Evolutionary conservation across 139 green algal species (phyloP).

Genomic region (Chlamydomonas incerta): DNA sequence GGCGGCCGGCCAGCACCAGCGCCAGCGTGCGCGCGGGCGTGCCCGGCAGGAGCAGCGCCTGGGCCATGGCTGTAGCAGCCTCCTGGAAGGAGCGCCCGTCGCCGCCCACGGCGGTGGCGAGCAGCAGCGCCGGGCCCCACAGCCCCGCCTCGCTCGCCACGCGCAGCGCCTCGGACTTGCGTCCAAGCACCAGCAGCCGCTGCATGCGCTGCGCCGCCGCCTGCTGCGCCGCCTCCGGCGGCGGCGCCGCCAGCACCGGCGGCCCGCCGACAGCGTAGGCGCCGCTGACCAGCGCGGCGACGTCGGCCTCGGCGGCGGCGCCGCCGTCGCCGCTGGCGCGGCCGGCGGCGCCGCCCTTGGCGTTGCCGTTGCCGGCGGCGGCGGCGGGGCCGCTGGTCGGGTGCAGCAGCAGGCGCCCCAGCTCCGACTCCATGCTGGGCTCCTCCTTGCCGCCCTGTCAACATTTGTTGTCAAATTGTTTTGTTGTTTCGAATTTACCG

Average conservation of each 20-base stretch:
- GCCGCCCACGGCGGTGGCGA: constrained; percentile 56
- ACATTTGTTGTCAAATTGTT: too few relatives aligned
- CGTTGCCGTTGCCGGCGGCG: background rate
- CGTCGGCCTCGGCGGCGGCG: background rate
- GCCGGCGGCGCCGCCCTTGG: background rate
- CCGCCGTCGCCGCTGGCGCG: background rate
- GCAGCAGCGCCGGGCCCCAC: constrained; percentile 80
- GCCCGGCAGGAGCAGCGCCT: constrained; percentile 49
- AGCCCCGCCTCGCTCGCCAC: constrained; percentile 45
- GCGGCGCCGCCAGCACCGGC: constrained; percentile 3
- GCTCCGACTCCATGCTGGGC: background rate
- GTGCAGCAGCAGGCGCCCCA: constrained; percentile 15
- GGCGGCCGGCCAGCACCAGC: constrained; percentile 70
- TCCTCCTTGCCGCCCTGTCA: constrained; percentile 8
- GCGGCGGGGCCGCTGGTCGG: background rate
- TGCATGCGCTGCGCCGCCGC: constrained; percentile 57
- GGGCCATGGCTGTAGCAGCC: constrained; percentile 26
- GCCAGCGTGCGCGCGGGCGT: constrained; percentile 73
- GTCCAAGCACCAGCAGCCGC: constrained; percentile 68
- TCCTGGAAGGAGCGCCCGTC: constrained; percentile 37
- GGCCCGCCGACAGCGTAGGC: background rate
- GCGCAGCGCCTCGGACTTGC: constrained; percentile 62
- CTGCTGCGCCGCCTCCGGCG: constrained; percentile 15
- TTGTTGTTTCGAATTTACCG: too few relatives aligned
- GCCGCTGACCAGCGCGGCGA: background rate